These are phyloP conservation scores for Sanghuangporus sanghuang DNA, from an alignment of 1,284 basidiomycete genomes.

Conservation along the genomic window DNA sequence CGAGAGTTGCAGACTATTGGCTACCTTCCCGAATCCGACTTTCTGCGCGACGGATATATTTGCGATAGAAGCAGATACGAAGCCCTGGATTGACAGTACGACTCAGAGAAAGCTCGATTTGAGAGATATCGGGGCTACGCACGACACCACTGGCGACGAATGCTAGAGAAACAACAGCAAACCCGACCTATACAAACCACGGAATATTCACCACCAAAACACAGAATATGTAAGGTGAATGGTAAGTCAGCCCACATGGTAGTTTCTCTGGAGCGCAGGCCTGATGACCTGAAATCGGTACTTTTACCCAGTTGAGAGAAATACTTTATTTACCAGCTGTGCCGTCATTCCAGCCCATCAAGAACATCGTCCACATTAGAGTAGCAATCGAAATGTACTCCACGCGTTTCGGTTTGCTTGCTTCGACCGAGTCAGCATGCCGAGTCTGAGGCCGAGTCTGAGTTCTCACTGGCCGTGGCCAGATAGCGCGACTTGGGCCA, in stretches of 20 bases:
- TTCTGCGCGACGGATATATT: conserved; percentile 48
- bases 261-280: conserved; percentile 33
- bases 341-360: conserved; percentile 15
- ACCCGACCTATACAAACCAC: conserved; percentile 31
- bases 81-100: conserved; percentile 33
- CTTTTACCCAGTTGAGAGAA: neutral
- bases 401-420: neutral
- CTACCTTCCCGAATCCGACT: conserved; percentile 52
- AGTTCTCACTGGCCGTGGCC: too few species aligned
- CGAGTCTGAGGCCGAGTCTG: too few species aligned
- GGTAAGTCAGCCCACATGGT: conserved; percentile 31
- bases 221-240: neutral
- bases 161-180: conserved; percentile 45
- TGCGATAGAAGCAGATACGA: conserved; percentile 38
- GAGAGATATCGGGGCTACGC: conserved; percentile 8
- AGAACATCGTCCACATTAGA: conserved; percentile 26
- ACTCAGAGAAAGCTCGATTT: neutral
- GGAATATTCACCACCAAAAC: neutral
- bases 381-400: conserved; percentile 25
- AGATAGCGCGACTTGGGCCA: neutral
- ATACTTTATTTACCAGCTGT: neutral
- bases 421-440: neutral
- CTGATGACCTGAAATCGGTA: neutral
- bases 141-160: conserved; percentile 54
- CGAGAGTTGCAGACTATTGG: neutral